Percentiles rank a stretch among this genome's conserved stretches.
These are phyloP conservation scores for Phytophthora kernoviae DNA, from an alignment of 352 stramenopile species.

Conservation along the genomic window DNA sequence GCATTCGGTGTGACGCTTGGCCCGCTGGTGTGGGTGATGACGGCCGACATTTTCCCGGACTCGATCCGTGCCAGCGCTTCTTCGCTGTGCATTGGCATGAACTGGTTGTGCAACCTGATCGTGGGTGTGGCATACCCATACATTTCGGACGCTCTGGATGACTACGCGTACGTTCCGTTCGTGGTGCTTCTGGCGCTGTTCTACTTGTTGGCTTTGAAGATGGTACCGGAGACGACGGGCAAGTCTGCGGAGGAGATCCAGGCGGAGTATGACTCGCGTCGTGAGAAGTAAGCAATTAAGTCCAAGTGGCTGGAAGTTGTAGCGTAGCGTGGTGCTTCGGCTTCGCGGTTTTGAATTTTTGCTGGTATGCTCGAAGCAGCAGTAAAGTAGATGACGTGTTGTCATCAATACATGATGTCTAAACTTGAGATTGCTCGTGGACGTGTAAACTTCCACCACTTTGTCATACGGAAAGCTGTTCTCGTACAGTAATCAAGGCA, in stretches of 20 bases:
- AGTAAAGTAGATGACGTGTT: not conserved
- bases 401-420: not conserved
- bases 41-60: slow-evolving; percentile 32
- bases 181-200: slow-evolving; percentile 53
- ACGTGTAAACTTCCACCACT: too few species aligned
- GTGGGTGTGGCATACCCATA: slow-evolving; percentile 66
- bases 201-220: slow-evolving; percentile 43
- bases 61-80: slow-evolving; percentile 29
- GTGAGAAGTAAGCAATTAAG: slow-evolving; percentile 16
- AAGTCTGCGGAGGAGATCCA: slow-evolving; percentile 72
- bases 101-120: slow-evolving; percentile 62
- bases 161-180: slow-evolving; percentile 51
- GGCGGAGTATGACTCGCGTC: slow-evolving; percentile 36
- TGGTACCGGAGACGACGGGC: slow-evolving; percentile 65
- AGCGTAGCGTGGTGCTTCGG: not conserved
- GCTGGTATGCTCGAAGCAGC: not conserved
- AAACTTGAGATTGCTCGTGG: too few species aligned
- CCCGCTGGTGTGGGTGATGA: slow-evolving; percentile 29
- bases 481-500: not conserved
- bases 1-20: slow-evolving; percentile 21
- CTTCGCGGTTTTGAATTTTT: not conserved
- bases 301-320: not conserved
- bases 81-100: slow-evolving; percentile 44
- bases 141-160: slow-evolving; percentile 46
- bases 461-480: not conserved